A percentile compares a stretch with the other conserved stretches of the same genome.
Conservation (phyloP, 75 land plant genomes). For the Sequoiadendron giganteum region DNA sequence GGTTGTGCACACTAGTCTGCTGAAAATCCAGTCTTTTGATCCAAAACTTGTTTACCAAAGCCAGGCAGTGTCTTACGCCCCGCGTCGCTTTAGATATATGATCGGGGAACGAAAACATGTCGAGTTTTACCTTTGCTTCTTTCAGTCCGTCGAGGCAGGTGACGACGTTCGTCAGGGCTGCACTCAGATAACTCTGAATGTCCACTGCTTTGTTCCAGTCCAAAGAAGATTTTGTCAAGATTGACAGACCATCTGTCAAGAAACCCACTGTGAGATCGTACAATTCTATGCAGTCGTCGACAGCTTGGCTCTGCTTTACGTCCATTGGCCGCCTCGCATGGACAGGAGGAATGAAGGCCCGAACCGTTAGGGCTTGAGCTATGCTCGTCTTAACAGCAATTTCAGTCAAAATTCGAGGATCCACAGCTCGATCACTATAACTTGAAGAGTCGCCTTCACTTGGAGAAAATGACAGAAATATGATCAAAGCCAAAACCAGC, state of each 20-base stretch:
- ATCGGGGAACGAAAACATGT: not conserved
- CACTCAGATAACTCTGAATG: slow-evolving; percentile 21
- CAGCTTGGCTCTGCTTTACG: not conserved
- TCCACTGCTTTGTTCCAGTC: not conserved
- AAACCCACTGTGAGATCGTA: not conserved
- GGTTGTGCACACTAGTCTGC: not conserved
- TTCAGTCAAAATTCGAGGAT: too few relatives aligned
- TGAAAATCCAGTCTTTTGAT: not conserved
- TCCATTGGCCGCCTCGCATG: not conserved
- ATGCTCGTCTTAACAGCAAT: not conserved
- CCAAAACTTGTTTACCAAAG: slow-evolving; percentile 40
- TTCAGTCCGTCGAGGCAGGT: slow-evolving; percentile 26
- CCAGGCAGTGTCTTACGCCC: slow-evolving; percentile 39
- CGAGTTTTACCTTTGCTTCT: not conserved
- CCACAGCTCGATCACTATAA: too few relatives aligned
- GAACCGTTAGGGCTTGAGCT: not conserved
- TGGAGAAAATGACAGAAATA: not conserved
- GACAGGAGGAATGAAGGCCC: not conserved
- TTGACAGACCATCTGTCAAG: not conserved
- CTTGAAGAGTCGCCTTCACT: not conserved
- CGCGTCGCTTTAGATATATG: slow-evolving; percentile 11
- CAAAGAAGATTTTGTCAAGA: not conserved
- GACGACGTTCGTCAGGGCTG: slow-evolving; percentile 15
- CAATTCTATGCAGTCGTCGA: not conserved
- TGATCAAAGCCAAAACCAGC: not conserved